Percentiles rank a stretch among this genome's conserved stretches.
phyloP scores from a whole-genome alignment of 1,284 basidiomycete genomes.

The Ganoderma lucidum region DNA sequence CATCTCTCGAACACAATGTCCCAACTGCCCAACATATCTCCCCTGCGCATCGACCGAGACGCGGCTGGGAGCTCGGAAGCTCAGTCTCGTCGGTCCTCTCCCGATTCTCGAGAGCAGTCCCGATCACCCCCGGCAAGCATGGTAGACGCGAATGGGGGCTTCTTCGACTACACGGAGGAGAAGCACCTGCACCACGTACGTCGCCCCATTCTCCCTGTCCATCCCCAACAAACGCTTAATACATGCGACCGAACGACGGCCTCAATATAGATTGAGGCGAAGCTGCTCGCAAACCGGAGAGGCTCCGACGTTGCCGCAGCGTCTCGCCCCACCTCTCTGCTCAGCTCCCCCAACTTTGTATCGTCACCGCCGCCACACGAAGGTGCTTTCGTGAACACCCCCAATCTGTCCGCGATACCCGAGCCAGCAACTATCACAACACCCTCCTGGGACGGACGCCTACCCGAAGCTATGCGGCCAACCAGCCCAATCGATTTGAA shows the following conservation, averaged over 20 bases:
- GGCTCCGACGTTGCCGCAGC: constrained; percentile 48
- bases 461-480: constrained; percentile 41
- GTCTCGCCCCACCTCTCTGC: constrained; percentile 39
- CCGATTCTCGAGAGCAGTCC: constrained; percentile 28
- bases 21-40: constrained; percentile 8
- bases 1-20: neutral
- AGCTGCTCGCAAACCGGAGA: constrained; percentile 68
- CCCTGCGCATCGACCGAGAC: constrained; percentile 6
- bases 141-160: constrained; percentile 70
- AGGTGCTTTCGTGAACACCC: constrained; percentile 42
- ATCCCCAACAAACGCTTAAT: neutral
- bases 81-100: constrained; percentile 16
- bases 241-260: constrained; percentile 1
- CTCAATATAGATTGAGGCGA: constrained; percentile 70
- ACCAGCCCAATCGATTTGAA: constrained; percentile 49
- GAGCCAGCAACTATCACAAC: constrained; percentile 39
- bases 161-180: constrained; percentile 81
- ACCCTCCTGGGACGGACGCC: constrained; percentile 15
- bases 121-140: constrained; percentile 49
- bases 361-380: constrained; percentile 54
- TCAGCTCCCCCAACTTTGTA: constrained; percentile 43
- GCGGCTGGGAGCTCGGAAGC: constrained; percentile 8
- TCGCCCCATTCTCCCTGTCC: constrained; percentile 28
- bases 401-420: constrained; percentile 50
- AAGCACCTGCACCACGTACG: constrained; percentile 75